Conservation (phyloP, 139 green algal species). For the Asterochloris sp. region DNA sequence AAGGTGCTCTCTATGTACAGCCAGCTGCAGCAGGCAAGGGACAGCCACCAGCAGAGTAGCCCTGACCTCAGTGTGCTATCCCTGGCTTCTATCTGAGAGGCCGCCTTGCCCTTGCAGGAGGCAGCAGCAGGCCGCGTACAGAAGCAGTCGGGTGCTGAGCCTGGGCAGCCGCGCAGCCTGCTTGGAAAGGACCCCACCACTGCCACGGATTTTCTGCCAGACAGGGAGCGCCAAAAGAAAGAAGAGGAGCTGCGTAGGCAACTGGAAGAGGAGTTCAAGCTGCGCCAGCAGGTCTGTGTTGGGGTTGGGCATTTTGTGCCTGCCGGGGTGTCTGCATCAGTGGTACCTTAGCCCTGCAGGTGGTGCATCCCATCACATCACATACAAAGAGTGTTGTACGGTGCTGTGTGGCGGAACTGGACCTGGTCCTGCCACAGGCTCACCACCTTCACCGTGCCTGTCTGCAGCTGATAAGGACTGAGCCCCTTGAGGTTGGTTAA, state of each 20-base stretch:
- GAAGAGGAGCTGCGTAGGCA: conserved; percentile 73
- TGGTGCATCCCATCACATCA: too few species aligned
- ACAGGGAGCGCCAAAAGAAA: conserved; percentile 75
- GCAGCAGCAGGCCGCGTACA: background rate
- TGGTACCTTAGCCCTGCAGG: background rate
- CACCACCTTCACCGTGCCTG: background rate
- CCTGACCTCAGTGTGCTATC: background rate
- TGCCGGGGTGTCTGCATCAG: background rate
- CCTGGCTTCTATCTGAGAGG: background rate
- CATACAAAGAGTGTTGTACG: background rate
- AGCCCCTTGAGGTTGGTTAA: too few species aligned
- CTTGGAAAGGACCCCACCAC: conserved; percentile 84
- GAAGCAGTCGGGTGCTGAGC: background rate
- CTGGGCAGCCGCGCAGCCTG: background rate
- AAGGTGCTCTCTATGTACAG: background rate
- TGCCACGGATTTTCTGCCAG: conserved; percentile 86
- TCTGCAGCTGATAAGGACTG: background rate
- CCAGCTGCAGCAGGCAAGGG: too few species aligned
- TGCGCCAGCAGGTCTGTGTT: conserved; percentile 28
- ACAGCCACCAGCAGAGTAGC: too few species aligned
- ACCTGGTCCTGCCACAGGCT: background rate
- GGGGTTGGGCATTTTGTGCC: background rate
- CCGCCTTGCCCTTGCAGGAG: background rate
- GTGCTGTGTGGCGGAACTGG: background rate
- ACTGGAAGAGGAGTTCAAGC: conserved; percentile 58